Evolutionary conservation across 176 grass and related monocot species (phyloP), one percentile per base, ranked within the genome.

Genomic region (Avena sativa): DNA sequence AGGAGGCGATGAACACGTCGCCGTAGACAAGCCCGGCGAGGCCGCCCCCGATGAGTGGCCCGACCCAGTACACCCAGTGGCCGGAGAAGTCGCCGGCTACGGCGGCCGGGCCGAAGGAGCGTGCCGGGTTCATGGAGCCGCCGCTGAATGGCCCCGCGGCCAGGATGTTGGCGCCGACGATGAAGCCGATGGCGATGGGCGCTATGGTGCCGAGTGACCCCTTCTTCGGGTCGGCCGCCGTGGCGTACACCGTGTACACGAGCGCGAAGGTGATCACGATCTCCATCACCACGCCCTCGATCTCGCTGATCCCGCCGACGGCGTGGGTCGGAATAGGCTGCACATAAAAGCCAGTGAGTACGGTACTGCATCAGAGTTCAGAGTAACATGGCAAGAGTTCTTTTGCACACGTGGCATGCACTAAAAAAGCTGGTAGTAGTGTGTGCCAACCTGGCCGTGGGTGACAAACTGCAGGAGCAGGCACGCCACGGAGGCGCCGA

Each of bases 61-160:
- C 95, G 48, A 98, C 91, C 93, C 95, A 98, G 86, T 98, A 98
- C 26, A 98, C 91, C 95, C 91, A 98, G 89, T 98, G 93, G 4
- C 93, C 91, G 10, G 95, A 82, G 28, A 98, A 98, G 93, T 95
- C 83, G n/a, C 95, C 92, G 0, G 91, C 88, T 0, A 61, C 93
- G 4, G 90, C 95, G 36, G 95, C 91, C 0, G 93, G 95, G 23
- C 95, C 93, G 67, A 95, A 95, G 72, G 95, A 98, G 44, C 95
- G 91, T 13, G 93, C 93, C 2, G 95, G 93, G 89, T 98, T 98
- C 95, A 95, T 95, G 80, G 95, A 98, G 8, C 95, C 89, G 55
- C 95, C 93, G 65, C 95, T 95, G 88, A 98, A 98, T 0, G 93
- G 93, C 5, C 91, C 95, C 10, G 93, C 93, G 21, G 93, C 93